Conservation (phyloP, 179 eudicot genomes). For the Dionaea muscipula region DNA sequence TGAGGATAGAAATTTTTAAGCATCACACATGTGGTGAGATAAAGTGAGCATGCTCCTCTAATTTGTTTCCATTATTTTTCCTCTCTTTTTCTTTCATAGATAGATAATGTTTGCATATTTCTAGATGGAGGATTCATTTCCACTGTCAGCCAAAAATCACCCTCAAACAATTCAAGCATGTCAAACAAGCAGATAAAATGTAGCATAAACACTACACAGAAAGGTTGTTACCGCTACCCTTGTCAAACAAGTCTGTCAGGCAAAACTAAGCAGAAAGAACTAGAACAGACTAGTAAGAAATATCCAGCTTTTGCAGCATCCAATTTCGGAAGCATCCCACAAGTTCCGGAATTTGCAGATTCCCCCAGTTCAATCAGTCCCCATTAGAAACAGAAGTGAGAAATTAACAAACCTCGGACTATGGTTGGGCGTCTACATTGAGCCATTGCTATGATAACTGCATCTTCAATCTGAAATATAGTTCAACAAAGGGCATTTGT, state of each 20-base stretch:
- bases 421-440: conserved; percentile 62
- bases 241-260: too few species aligned
- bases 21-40: too few species aligned
- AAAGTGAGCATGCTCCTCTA: too few species aligned
- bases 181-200: too few species aligned
- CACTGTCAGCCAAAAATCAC: not conserved
- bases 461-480: conserved; percentile 78
- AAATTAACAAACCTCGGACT: conserved; percentile 28
- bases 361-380: not conserved
- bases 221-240: too few species aligned
- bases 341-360: not conserved
- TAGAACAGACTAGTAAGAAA: too few species aligned
- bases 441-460: conserved; percentile 67
- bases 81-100: too few species aligned
- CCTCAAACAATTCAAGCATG: not conserved
- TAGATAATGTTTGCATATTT: not conserved
- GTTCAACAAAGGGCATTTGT: not conserved
- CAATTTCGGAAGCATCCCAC: not conserved
- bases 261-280: too few species aligned
- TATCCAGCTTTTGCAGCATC: not conserved
- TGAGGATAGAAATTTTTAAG: too few species aligned
- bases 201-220: too few species aligned
- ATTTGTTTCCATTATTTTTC: too few species aligned
- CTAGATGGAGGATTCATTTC: not conserved
- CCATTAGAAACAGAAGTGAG: not conserved